Evolutionary conservation across 2,329 filamentous ascomycete species (phyloP).

Genomic region (Phialemonium atrogriseum): DNA sequence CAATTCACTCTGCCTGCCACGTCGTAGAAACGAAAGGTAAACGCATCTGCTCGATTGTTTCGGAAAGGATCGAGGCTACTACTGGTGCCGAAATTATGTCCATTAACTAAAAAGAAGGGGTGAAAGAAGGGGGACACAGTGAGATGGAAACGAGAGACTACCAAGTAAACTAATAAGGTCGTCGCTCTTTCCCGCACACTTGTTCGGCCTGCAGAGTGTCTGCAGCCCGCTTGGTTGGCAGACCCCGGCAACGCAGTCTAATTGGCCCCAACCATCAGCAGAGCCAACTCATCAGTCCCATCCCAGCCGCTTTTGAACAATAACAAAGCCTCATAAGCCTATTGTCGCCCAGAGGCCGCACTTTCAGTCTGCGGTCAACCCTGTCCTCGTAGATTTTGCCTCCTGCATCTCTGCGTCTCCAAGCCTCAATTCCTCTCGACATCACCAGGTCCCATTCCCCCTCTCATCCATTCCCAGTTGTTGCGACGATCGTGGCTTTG

Average conservation of each 20-base stretch:
- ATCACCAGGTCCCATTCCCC: too few relatives aligned
- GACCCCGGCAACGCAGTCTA: conserved; percentile 14
- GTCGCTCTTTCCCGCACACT: background rate
- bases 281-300: conserved; percentile 23
- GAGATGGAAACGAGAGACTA: too few relatives aligned
- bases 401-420: conserved; percentile 7
- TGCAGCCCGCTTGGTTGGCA: conserved; percentile 15
- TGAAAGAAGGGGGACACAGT: too few relatives aligned
- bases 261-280: conserved; percentile 20
- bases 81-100: too few relatives aligned
- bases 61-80: too few relatives aligned
- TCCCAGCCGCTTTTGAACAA: conserved; percentile 23
- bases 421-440: conserved; percentile 5
- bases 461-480: too few relatives aligned
- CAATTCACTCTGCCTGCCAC: too few relatives aligned
- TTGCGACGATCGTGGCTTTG: too few relatives aligned
- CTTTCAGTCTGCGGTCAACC: conserved; percentile 5
- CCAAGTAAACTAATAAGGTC: too few relatives aligned
- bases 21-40: too few relatives aligned
- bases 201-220: conserved; percentile 7
- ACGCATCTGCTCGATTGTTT: too few relatives aligned
- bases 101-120: too few relatives aligned
- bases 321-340: conserved; percentile 23
- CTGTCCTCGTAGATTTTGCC: conserved; percentile 6
- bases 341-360: conserved; percentile 5